phyloP scores from a whole-genome alignment of 2,329 filamentous ascomycete genomes.

The Aspergillus melleus region DNA sequence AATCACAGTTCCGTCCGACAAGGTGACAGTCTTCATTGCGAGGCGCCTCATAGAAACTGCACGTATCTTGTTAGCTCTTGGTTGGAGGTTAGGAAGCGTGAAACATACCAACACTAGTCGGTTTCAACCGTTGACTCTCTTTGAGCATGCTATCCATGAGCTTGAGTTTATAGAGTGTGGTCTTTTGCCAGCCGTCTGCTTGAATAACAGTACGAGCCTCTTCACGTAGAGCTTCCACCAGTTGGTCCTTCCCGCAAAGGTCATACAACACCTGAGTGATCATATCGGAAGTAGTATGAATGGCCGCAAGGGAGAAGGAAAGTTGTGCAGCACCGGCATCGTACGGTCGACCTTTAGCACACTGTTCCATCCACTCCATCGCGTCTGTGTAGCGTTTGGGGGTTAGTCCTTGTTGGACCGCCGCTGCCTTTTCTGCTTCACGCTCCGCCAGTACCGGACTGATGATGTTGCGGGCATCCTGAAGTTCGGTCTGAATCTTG shows the following conservation, averaged over 20 bases:
- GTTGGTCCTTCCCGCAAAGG: slow-evolving; percentile 11
- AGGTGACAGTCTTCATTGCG: slow-evolving; percentile 1
- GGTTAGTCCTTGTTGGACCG: neutral
- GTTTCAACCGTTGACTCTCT: slow-evolving; percentile 37
- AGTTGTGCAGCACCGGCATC: slow-evolving; percentile 21
- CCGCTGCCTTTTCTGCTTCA: neutral
- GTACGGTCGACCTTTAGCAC: slow-evolving; percentile 20
- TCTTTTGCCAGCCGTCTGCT: slow-evolving; percentile 34
- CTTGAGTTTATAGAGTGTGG: slow-evolving; percentile 39
- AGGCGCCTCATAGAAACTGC: slow-evolving; percentile 5
- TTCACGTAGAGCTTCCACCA: slow-evolving; percentile 16
- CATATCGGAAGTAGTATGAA: slow-evolving; percentile 26
- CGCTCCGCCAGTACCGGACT: slow-evolving; percentile 6
- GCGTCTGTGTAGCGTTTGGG: slow-evolving; percentile 18
- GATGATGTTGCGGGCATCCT: slow-evolving; percentile 14
- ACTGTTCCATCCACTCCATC: slow-evolving; percentile 28
- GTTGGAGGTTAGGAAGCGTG: neutral
- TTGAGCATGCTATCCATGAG: slow-evolving; percentile 47
- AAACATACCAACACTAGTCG: slow-evolving; percentile 19
- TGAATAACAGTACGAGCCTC: slow-evolving; percentile 20
- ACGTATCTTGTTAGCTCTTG: neutral
- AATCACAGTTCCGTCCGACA: slow-evolving; percentile 10
- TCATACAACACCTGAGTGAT: slow-evolving; percentile 23
- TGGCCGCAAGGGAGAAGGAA: slow-evolving; percentile 22
- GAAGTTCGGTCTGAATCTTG: slow-evolving; percentile 9